Evolutionary conservation across 2,329 filamentous ascomycete genomes (phyloP).

Genomic region (Neofusicoccum umdonicola): DNA sequence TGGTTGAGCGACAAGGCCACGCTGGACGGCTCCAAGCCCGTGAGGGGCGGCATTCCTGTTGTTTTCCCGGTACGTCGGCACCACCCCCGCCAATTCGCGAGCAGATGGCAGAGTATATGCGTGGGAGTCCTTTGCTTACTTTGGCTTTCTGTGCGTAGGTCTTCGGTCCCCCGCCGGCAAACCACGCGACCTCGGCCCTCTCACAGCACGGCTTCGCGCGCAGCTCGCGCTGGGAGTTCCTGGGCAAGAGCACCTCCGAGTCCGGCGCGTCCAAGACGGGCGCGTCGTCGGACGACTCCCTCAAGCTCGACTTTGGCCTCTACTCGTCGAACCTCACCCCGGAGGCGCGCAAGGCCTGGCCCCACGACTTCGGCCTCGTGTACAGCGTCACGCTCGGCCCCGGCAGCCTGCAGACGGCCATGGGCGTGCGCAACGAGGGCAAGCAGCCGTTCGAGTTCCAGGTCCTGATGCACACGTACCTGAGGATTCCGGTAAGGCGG

Average conservation of each 20-base stretch:
- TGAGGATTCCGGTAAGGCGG: constrained; percentile 69
- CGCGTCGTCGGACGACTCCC: constrained; percentile 50
- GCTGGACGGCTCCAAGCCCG: constrained; percentile 83
- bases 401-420: constrained; percentile 71
- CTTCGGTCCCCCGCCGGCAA: constrained; percentile 77
- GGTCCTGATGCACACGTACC: constrained; percentile 86
- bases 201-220: constrained; percentile 95
- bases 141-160: constrained; percentile 52
- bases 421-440: constrained; percentile 88
- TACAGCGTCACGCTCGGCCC: constrained; percentile 86
- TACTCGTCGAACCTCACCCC: constrained; percentile 69
- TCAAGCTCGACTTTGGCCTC: constrained; percentile 96
- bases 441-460: constrained; percentile 84
- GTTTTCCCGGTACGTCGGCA: constrained; percentile 76
- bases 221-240: constrained; percentile 85
- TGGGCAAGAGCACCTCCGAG: constrained; percentile 80
- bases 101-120: not conserved
- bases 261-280: constrained; percentile 40
- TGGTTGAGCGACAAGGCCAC: constrained; percentile 79
- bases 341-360: constrained; percentile 71
- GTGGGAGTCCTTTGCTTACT: not conserved
- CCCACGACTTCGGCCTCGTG: constrained; percentile 81
- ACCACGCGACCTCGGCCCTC: constrained; percentile 74
- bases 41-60: constrained; percentile 86
- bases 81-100: not conserved